Evolutionary conservation across 1,284 basidiomycete species (phyloP), one percentile per base, ranked within the genome.

Genomic region (Kalmanozyma brasiliensis): DNA sequence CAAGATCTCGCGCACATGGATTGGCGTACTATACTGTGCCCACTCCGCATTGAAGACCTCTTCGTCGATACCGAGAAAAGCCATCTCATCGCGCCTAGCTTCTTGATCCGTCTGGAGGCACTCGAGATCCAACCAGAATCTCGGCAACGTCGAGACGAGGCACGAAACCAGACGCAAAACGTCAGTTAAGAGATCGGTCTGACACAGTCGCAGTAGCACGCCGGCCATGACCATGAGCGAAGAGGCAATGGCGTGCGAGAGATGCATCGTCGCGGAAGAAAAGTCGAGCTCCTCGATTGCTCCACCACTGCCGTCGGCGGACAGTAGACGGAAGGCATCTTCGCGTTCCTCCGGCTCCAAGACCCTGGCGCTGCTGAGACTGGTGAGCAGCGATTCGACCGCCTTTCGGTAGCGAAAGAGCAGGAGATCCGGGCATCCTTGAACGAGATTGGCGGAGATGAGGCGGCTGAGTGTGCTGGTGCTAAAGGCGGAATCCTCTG

Each of bases 161-260:
- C 60, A 58, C 24, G 60, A 40, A 8, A 52, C 56, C 47, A 69
- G 38, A 5, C 55, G 51, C 48, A 77, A 49, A 11, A 70, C 53
- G n/a, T 70, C 57, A 8, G 46, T 36, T n/a, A 76, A 37, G 16
- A 57, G 36, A 23, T 74, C 61, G 16, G 52, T 57, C 49, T 67
- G 63, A 40, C 58, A 61, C 7, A 66, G 17, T 6, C 70, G 61
- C 34, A 75, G 48, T 32, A 74, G 41, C 0, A 77, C 37, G 3
- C 69, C 73, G 4, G 61, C 53, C 49, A 73, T 56, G 22, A 49
- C 37, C 46, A 66, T 52, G 10, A 77, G 38, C 6, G 66, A 47
- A 4, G 55, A 55, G 2, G 75, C 75, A 13, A 71, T 49, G 5
- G 52, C 58, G 29, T 58, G 49, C 0, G 62, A 65, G 17, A 71